Base-by-base conservation (phyloP, 2,329 filamentous ascomycete species). In the Alternaria tenuissima region DNA sequence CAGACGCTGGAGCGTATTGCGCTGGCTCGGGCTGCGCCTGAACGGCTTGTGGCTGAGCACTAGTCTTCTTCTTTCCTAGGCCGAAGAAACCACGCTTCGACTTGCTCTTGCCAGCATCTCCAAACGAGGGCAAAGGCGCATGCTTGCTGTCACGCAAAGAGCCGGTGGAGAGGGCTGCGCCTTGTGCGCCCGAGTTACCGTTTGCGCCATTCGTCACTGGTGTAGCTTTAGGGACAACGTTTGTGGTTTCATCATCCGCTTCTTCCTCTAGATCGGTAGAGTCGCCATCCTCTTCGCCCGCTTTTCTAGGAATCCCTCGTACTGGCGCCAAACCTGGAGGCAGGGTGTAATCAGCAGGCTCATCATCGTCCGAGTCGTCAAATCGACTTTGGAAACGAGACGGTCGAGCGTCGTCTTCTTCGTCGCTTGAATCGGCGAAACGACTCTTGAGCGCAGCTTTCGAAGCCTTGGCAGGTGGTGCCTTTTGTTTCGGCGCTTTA, bases 391-490 rank as follows among this genome's bases (percentile, higher is more conserved):
- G 75, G 70, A 83, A 84, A 12, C 66, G 69, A 5, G 64, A 68
- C 18, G 76, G 68, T 11, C 70, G 61, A 11, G 72, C 71, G 6
- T 73, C 75, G 3, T 73, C 75, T 2, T 82, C 81, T 32, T 82
- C 81, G 44, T 92, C 90, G 70, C 90, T 92, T 1, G 90, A 92
- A 69, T 92, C 89, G 1, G 82, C 87, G 68, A 93, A 91, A 1
- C 90, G 88, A 69, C 74, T 78, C 56, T 72, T 73, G 64, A 78
- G 76, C 1, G 68, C 44, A 22, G 69, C 55, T 26, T 63, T 72
- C 11, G 59, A 28, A 28, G 69, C 48, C n/a, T 62, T 71, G 7
- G 65, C 61, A 16, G 64, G 36, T 4, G 68, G 42, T 30, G 67
- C 18, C 43, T 69, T 74, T 22, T 60, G 48, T 49, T 74, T 63